Evolutionary conservation across 495 filamentous ascomycete genomes (phyloP), one percentile per base, ranked within the genome.

Genomic region (Daldinia decipiens): DNA sequence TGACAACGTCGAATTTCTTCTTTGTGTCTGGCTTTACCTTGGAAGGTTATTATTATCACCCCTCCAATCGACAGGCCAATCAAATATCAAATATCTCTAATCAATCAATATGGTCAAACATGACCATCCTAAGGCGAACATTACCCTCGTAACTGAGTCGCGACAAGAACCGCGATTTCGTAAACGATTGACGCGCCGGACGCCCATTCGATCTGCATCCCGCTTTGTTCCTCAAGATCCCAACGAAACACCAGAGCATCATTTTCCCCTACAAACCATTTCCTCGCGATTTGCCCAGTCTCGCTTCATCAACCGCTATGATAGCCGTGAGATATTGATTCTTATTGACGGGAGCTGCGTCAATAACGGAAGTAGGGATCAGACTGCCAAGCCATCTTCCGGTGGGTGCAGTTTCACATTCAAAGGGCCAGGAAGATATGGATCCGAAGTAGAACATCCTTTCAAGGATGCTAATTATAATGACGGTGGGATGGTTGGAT

Each of bases 261-360:
- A 79, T 65, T 80, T 78, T 45, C 77, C 77, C 6, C 62, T 79
- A 11, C 79, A 80, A 45, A 78, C 71, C 24, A 53, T 73, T 3
- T 62, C 58, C 34, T 65, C 53, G 45, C 76, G 56, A 53, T 71
- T 65, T 47, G 63, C 57, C 40, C 65, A 75, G 43, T 75, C 76
- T 52, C 77, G 79, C 53, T 78, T 78, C 62, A 70, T 80, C 60
- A 80, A 80, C 64, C 76, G 76, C 26, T 80, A 76, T 67, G 62
- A 80, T 59, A 77, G 73, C 61, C 73, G 68, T 52, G 76, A 83
- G 68, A 77, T 82, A 17, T 76, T 83, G 5, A 75, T 84, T 38
- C 79, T 79, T 55, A 69, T 81, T 26, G 80, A 81, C 63, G 81
- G 81, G 2, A 78, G 79, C 1, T 84, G 81, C 55, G 53, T 79